Base-by-base conservation (phyloP, 768 basidiomycete species). In the Astraeus odoratus region DNA sequence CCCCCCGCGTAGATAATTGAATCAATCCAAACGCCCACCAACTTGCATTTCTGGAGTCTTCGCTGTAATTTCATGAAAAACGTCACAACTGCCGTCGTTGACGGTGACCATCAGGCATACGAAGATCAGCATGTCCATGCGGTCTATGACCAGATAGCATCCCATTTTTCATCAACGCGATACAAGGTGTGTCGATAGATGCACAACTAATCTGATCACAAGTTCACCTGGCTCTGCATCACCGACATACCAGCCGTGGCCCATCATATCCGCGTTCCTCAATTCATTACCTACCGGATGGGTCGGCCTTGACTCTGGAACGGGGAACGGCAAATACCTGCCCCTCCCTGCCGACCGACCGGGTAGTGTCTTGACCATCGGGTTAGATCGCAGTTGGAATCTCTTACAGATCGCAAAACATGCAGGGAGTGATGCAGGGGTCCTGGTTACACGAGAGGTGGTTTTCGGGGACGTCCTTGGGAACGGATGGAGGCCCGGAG, bases 271-370 rank as follows among this genome's bases (percentile, higher is more conserved):
- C 13, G 58, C 66, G 33, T 96, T 95, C 62, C 70, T 96, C 20
- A 70, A 76, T 6, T 76, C 73, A 33, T 59, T 96, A 12, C 77
- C 85, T 12, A 67, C 80, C 16, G 85, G 90, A 20, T 89, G 81
- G 70, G 69, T 96, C 27, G 95, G 95, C 9, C 73, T 99, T 20
- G 96, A 99, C 63, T 86, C 90, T 20, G 96, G 96, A 5, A 91
- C 91, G 20, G 96, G 96, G 1, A 99, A 99, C 54, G 96, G 96
- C 36, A 98, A 99, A 74, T 98, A 98, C 67, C 77, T 98, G 2
- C 83, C 87, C 3, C 65, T 89, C 1, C 84, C 86, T 5, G 51
- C 64, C 1, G 80, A 87, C 39, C 72, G 77, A 13, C 80, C 80
- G 5, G 68, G 71, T 10, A 72, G 72, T 22, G 62, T 83, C 39